Percentiles rank a stretch among this genome's conserved stretches.
These are phyloP conservation scores for Thinopyrum elongatum DNA, from an alignment of 176 grass and related monocot species.

Conservation along the genomic window DNA sequence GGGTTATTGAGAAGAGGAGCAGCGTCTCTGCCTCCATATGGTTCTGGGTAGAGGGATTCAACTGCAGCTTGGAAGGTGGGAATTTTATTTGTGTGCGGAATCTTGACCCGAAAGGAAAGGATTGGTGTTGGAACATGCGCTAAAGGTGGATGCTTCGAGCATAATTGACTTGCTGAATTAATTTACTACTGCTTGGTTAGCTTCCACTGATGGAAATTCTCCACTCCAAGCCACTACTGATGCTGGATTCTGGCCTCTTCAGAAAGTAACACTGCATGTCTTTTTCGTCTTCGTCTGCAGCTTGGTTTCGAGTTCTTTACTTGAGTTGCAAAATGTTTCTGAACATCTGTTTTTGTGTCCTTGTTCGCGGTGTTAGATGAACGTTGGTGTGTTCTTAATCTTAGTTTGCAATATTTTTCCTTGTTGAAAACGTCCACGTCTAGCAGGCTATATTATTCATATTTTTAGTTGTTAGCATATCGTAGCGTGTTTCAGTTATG, in stretches of 20 bases:
- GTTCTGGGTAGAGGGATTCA: conserved; percentile 13
- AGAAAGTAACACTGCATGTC: neutral
- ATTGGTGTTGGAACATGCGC: conserved; percentile 4
- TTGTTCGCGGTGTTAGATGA: neutral
- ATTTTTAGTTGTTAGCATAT: conserved; percentile 7
- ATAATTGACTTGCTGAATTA: conserved; percentile 16
- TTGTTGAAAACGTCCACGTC: neutral
- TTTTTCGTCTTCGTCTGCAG: neutral
- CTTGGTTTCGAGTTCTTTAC: neutral
- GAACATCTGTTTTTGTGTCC: neutral
- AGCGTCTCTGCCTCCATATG: neutral
- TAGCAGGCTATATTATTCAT: neutral
- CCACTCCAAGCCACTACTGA: neutral
- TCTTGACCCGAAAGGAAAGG: conserved; percentile 40
- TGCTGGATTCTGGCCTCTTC: neutral
- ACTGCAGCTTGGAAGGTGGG: conserved; percentile 21
- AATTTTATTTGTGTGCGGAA: conserved; percentile 26
- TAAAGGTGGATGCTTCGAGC: conserved; percentile 17
- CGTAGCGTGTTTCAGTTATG: neutral
- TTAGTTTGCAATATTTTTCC: neutral
- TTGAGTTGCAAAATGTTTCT: neutral
- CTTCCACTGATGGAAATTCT: neutral
- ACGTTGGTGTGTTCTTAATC: neutral
- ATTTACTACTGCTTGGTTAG: neutral
- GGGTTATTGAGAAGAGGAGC: conserved; percentile 3